phyloP scores from a whole-genome alignment of 331 rosid genomes.

The Saraca asoca region DNA sequence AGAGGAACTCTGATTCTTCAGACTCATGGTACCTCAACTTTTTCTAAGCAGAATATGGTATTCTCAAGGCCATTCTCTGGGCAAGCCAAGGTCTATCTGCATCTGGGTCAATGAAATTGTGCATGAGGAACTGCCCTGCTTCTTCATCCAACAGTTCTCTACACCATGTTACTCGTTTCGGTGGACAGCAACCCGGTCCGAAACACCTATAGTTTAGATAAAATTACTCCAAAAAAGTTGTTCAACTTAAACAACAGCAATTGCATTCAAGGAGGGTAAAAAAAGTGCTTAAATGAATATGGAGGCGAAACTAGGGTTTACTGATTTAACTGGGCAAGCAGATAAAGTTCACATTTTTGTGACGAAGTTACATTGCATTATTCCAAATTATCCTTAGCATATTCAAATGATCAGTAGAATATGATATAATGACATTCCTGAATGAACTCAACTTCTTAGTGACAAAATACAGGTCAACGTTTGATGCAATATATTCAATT shows the following conservation, averaged over 20 bases:
- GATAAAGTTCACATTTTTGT: not conserved
- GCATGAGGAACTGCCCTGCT: conserved; percentile 68
- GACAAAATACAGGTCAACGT: too few species aligned
- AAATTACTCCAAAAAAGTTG: conserved; percentile 25
- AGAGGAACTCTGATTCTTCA: too few species aligned
- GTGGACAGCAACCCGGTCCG: conserved; percentile 68
- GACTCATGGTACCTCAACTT: too few species aligned
- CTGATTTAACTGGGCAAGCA: conserved; percentile 10
- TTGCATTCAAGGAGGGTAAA: not conserved
- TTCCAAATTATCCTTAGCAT: not conserved
- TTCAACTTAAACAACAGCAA: too few species aligned
- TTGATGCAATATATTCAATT: too few species aligned
- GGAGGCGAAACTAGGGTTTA: too few species aligned
- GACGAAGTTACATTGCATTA: conserved; percentile 4
- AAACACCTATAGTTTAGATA: conserved; percentile 65
- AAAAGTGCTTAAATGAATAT: too few species aligned
- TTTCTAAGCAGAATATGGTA: conserved; percentile 74
- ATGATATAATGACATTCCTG: not conserved
- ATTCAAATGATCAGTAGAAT: conserved; percentile 2
- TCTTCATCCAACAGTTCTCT: conserved; percentile 62
- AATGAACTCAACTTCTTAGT: too few species aligned
- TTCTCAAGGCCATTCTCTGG: conserved; percentile 68
- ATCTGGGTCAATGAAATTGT: conserved; percentile 71
- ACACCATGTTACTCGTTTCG: conserved; percentile 68
- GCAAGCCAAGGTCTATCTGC: conserved; percentile 79